Evolutionary conservation across 1,139 yeast species (phyloP), one percentile per base, ranked within the genome.

Genomic region (Taphrina wiesneri): DNA sequence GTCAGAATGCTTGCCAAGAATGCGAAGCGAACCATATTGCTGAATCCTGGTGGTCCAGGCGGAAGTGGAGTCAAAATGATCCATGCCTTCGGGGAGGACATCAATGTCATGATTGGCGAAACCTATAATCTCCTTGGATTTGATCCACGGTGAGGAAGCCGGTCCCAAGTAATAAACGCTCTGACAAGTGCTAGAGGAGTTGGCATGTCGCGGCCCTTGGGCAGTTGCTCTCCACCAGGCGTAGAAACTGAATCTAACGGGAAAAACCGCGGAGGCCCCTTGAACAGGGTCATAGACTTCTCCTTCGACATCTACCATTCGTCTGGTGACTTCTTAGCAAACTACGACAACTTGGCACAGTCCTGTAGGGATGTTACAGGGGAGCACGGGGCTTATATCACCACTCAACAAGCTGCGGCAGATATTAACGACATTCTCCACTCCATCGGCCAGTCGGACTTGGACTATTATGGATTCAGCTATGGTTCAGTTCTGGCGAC

Each of bases 21-120:
- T 1, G 56, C 45, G 19, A 34, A 17, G n/a, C 45, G 30, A 1
- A 52, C 56, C 21, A 19, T 34, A 6, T 13, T 52, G 21, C 41
- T 52, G 17, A 52, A 52, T 34, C 41, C 41, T 21, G 56, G 56
- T 9, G 56, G 56, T 5, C 56, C 56, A 15, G 56, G 56, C 2
- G 25, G 17, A 32, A 52, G 56, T 28, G 56, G 56, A 11, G 34
- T 52, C 28, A 45, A 52, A 17, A 9, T 52, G 21, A 7, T 52
- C 9, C 7, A 6, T 2, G 34, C 28, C n/a, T 30, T 15, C 19
- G 56, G 45, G 6, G 45, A 52, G 28, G 28, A 30, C 26, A 13
- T 52, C 25, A 52, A 28, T 19, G 17, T 34, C 36, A 30, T 52
- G n/a, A 30, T 52, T 13, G 41, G 41, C 15, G 56, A 52, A 17